Base-by-base conservation (phyloP, 257 asterid species). In the Perilla frutescens region DNA sequence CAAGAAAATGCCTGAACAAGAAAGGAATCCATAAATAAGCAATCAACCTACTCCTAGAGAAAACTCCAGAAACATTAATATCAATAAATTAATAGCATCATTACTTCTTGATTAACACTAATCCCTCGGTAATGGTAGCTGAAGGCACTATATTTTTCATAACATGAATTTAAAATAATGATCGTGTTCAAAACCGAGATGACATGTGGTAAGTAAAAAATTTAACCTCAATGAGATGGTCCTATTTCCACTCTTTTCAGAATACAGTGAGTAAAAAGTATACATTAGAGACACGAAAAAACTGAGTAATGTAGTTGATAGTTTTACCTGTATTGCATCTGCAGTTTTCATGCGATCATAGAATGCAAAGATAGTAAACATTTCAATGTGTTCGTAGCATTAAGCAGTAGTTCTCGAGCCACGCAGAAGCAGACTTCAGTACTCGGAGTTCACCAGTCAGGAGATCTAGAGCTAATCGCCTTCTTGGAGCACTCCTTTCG, bases 381-480 rank as follows among this genome's bases (percentile, higher is more conserved):
- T 39, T 62, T 78, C 70, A 78, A 36, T 47, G 62, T 7, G 29
- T 69, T 41, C 20, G 49, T 37, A 82, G 51, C 74, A 79, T 73
- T 70, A 77, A 70, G 62, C 93, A 90, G 71, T 87, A 88, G 56
- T 66, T 76, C 78, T 84, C 63, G 78, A 94, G 84, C 99, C 99
- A 94, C 34, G 68, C 78, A 40, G 84, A 83, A 77, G 96, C 96
- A 49, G 99, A 90, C 76, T 81, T 81, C 77, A 94, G 78, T 75
- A 91, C 89, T 57, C 87, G 84, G 39, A 79, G 84, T 84, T 91
- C 97, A 55, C 99, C 96, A 0, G 37, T 66, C 34, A 94, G 87
- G 51, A 94, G 92, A 70, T 87, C 88, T 41, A 51, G 65, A 76
- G 97, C 96, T 73, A 87, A 79, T 63, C 67, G 75, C 78, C 84